Conservation (phyloP, 768 basidiomycete species). For the Lyophyllum shimeji region DNA sequence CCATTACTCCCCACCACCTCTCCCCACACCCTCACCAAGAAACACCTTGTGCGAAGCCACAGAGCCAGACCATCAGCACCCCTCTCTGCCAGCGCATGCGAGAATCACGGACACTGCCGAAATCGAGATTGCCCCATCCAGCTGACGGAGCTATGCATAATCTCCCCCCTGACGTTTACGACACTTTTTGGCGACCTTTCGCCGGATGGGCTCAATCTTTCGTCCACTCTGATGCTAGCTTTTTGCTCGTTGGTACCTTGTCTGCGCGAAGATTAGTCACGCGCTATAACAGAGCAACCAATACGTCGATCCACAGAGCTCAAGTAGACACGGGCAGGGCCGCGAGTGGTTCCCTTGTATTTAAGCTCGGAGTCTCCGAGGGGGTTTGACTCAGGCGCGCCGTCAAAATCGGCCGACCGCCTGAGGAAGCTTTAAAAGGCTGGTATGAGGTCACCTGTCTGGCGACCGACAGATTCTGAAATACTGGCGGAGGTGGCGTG, state of each 20-base stretch:
- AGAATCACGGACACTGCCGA: slow-evolving; percentile 22
- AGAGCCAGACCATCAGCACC: neutral
- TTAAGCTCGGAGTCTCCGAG: neutral
- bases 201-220: neutral
- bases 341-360: too few relatives aligned
- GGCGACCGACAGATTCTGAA: neutral
- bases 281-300: too few relatives aligned
- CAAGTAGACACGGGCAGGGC: too few relatives aligned
- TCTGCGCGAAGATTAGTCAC: too few relatives aligned
- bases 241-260: neutral
- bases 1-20: neutral
- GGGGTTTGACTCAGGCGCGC: neutral
- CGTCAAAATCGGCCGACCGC: neutral
- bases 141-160: neutral
- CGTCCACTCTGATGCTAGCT: neutral
- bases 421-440: neutral
- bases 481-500: neutral
- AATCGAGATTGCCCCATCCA: slow-evolving; percentile 12
- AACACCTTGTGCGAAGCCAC: neutral
- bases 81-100: slow-evolving; percentile 12
- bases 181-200: neutral
- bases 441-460: neutral
- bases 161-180: neutral
- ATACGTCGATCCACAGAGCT: too few relatives aligned
- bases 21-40: neutral